Evolutionary conservation across 768 basidiomycete genomes (phyloP), one percentile per base, ranked within the genome.

Genomic region (Panellus pusillus): DNA sequence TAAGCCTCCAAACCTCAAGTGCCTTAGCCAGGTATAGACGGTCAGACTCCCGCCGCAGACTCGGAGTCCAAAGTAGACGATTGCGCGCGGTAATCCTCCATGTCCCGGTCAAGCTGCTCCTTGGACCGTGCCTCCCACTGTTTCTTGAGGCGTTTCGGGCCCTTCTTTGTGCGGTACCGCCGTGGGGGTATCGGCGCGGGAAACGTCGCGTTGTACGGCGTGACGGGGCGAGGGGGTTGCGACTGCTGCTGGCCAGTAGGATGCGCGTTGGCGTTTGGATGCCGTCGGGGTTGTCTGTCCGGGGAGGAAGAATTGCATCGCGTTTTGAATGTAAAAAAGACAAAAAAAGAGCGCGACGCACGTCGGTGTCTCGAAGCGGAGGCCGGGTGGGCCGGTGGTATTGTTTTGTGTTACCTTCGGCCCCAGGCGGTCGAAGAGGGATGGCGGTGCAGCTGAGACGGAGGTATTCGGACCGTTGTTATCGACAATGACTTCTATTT

Each of bases 111-210:
- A 19, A 91, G 75, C 54, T 90, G 80, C 24, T 77, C 83, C 7
- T 72, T 64, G 0, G 86, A 80, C 13, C 66, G 57, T 4, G 68
- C 52, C 44, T 55, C 48, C 57, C 60, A 61, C 13, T 57, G 61
- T 68, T 90, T 90, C 63, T 88, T 89, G 39, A 89, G 65, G 36
- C 89, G 80, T 62, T 81, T 84, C 0, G 89, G 86, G 0, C 89
- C 89, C 62, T 90, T 91, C 73, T 86, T 89, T 37, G 73, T 69
- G 27, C 82, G 80, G 15, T 73, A 63, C 31, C 75, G 71, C 42
- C 70, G 69, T 17, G 75, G 72, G 2, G 73, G 72, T 42, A 68
- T 46, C 7, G 70, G 54, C 44, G 64, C 63, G 7, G 55, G 58
- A 27, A 59, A 47, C 2, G 57, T 50, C n/a, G 51, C 38, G 13